Evolutionary conservation across 352 stramenopile genomes (phyloP).

Genomic region (Phytophthora podocarpi): DNA sequence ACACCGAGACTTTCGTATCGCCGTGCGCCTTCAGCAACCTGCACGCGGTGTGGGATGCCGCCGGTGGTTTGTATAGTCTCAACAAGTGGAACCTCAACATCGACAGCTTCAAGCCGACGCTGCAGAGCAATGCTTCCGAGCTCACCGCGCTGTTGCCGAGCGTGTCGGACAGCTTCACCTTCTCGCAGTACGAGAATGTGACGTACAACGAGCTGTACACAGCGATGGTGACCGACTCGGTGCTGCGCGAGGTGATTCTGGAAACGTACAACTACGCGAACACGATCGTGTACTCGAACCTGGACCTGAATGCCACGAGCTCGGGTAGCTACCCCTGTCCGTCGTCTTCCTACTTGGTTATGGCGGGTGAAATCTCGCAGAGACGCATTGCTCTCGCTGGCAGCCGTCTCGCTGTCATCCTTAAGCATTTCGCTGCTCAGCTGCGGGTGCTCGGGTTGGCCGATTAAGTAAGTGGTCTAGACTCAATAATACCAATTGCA

Average conservation of each 20-base stretch:
- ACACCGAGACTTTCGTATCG: conserved; percentile 56
- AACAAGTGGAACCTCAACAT: conserved; percentile 60
- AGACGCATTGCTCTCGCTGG: conserved; percentile 55
- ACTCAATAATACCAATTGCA: too few relatives aligned
- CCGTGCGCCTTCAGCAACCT: conserved; percentile 66
- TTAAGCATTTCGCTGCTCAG: conserved; percentile 63
- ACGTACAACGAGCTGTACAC: conserved; percentile 42
- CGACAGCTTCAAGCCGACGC: conserved; percentile 24
- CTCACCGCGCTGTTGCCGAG: conserved; percentile 44
- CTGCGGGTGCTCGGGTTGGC: conserved; percentile 47
- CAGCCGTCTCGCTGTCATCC: conserved; percentile 62
- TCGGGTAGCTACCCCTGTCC: conserved; percentile 40
- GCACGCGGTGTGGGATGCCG: conserved; percentile 68
- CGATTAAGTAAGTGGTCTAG: conserved; percentile 11
- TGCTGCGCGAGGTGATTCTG: conserved; percentile 39
- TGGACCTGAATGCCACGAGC: conserved; percentile 21
- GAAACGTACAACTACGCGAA: conserved; percentile 57
- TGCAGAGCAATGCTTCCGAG: conserved; percentile 50
- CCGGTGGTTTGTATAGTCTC: conserved; percentile 50
- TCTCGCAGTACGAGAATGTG: conserved; percentile 43
- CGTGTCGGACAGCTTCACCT: conserved; percentile 43
- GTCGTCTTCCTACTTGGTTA: conserved; percentile 37
- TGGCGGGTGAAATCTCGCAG: conserved; percentile 47
- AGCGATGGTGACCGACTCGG: conserved; percentile 33
- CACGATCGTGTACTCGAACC: conserved; percentile 39